Evolutionary conservation across 148 eudicot genomes (phyloP), one percentile per base, ranked within the genome.

Genomic region (Cornus kousa): DNA sequence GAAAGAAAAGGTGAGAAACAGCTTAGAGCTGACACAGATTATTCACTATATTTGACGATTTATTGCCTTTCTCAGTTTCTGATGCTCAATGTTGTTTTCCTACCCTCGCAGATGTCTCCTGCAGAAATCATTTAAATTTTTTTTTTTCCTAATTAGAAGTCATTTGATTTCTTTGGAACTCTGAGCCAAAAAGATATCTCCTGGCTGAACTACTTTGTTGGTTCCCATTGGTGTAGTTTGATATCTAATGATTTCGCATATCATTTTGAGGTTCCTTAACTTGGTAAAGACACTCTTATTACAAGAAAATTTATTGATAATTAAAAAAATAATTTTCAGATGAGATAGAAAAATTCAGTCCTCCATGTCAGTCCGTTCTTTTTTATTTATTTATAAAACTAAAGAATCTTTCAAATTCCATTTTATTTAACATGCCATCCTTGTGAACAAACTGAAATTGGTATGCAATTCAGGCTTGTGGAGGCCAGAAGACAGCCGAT

Each of bases 401-500:
- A 33, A 33, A 33, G 37, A 33, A 33, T 33, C 37, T 33, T 33
- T 33, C 3, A 33, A 33, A 33, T 33, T 33, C 37, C 37, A 33
- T 33, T 33, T 1, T 33, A n/a, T n/a, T n/a, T n/a, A n/a, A n/a
- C 37, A 33, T 33, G 37, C 37, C 37, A 33, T 33, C 37, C 37
- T 33, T 3, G 1, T 33, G 37, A 33, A 33, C 37, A 33, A 35
- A 35, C 37, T 4, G 37, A 2, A 2, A 35, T 35, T 35, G 37
- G 37, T 35, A 35, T 35, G 37, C 37, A 35, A 89, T 93, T 85
- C 95, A 91, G 80, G 89, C 95, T 75, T 95, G 99, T 83, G 97
- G 95, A 69, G 99, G 97, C 71, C 99, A 95, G 85, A 93, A 88
- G 87, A 91, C 93, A 75, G 85, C 84, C 74, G 89, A 87, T 83